Evolutionary conservation across 2,329 filamentous ascomycete species (phyloP), one percentile per base, ranked within the genome.

Genomic region (Penicillium palitans): DNA sequence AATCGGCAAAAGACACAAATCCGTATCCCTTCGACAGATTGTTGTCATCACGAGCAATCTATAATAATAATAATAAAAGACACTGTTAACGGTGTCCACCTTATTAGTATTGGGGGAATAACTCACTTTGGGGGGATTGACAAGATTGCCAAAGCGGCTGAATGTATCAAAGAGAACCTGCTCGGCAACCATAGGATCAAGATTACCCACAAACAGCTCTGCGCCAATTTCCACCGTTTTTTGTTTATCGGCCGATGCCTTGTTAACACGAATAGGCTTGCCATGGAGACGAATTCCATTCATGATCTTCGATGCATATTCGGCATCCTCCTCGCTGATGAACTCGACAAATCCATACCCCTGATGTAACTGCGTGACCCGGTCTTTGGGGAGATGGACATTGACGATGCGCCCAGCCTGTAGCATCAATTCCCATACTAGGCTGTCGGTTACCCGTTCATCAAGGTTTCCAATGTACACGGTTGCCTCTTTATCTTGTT

Each of bases 341-440:
- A 97, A 99, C 78, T 99, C 95, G 77, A 99, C 95, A 78, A 99
- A 99, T 69, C 95, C 95, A 81, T 97, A 99, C 68, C 95, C 95
- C 78, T 98, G 95, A 76, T 99, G 95, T 57, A 88, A 89, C 73
- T 97, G 92, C 47, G 95, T 97, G 68, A 99, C 95, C 75, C 95
- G 91, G 77, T 99, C 95, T 82, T 97, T 96, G 56, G 95, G 95
- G 73, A 99, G 87, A 79, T 99, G 95, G 63, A 99, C 93, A 78
- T 98, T 98, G 73, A 96, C 91, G 70, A 99, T 96, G 68, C 93
- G 93, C 55, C 95, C 95, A 74, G 93, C 92, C 80, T 99, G 95
- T 56, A 97, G 87, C 92, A 98, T 98, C 70, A 99, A 84, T 81
- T 99, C 95, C 88, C 95, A 97, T 66, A 99, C 87, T 67, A 96